Base-by-base conservation (phyloP, 495 filamentous ascomycete species). In the Aspergillus biplanus region DNA sequence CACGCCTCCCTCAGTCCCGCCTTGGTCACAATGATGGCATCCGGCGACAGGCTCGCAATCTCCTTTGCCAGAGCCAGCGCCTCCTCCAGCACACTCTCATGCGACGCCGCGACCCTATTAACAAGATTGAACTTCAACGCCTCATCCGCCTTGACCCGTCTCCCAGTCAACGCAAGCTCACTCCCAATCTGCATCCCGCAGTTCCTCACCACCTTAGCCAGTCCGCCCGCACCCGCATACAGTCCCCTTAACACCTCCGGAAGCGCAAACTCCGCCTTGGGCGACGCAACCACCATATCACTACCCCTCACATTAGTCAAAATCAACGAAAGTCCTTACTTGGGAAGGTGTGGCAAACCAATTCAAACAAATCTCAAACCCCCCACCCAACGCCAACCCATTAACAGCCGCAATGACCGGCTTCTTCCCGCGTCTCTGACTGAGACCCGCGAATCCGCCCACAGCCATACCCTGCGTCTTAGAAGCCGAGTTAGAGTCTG, bases 371-470 rank as follows among this genome's bases (percentile, higher is more conserved):
- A 89, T 87, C 73, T 93, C 90, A 61, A 85, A 82, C 12, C 90
- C 90, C 35, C 90, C 90, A 6, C 90, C 90, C 42, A 87, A 75
- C 48, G 84, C 85, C 33, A 88, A 67, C 3, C 90, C 90, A 68
- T 90, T 87, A n/a, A 92, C 86, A 7, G 90, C 90, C 4, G 83
- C 84, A 33, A 93, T 84, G 12, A 93, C 74, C 7, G 90, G 90
- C 62, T 77, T 76, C 52, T 68, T 73, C 2, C 72, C 72, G 37
- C 47, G 49, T 7, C 73, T 60, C 18, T 65, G 67, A 64, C 67
- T 70, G 12, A 76, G 52, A 0, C 70, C 71, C 62, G 62, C 66
- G 50, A 74, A 72, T 7, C 72, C 70, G 6, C 58, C 56, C 0
- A 65, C 65, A 2, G 72, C 9, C 39, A 44, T 44, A 9, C 39